Percentiles rank a stretch among this genome's conserved stretches.
These are phyloP conservation scores for Rosa hybrid DNA, from an alignment of 331 rosid species.

Conservation along the genomic window DNA sequence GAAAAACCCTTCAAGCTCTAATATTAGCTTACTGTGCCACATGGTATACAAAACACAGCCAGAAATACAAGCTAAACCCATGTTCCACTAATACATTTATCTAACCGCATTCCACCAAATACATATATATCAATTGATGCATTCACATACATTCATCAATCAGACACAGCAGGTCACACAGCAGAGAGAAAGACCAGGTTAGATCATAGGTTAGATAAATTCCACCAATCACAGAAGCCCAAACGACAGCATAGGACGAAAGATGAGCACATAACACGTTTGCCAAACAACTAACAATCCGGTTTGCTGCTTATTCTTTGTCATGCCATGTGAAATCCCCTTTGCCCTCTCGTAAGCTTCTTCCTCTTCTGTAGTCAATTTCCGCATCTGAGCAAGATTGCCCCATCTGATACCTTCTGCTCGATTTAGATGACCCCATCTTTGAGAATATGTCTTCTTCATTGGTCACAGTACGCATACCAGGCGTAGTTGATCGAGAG, in stretches of 20 bases:
- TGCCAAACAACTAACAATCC: conserved; percentile 40
- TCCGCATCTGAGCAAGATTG: conserved; percentile 93
- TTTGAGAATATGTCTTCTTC: conserved; percentile 74
- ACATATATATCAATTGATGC: conserved; percentile 34
- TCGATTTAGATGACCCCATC: conserved; percentile 58
- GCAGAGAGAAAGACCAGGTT: conserved; percentile 49
- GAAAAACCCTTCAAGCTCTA: background rate
- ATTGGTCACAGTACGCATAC: conserved; percentile 34
- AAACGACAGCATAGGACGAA: conserved; percentile 26
- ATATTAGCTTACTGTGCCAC: conserved; percentile 4
- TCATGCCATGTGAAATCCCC: conserved; percentile 60
- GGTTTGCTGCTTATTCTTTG: conserved; percentile 46
- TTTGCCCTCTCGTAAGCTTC: conserved; percentile 75
- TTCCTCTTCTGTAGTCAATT: conserved; percentile 89
- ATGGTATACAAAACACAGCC: conserved; percentile 5
- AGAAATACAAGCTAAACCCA: background rate
- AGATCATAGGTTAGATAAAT: conserved; percentile 71
- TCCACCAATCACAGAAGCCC: conserved; percentile 60
- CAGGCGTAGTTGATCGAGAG: conserved; percentile 62
- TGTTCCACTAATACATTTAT: background rate
- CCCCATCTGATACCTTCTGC: conserved; percentile 72
- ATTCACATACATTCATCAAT: conserved; percentile 45
- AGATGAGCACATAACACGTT: conserved; percentile 46
- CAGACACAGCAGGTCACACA: conserved; percentile 49
- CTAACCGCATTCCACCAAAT: conserved; percentile 31